Evolutionary conservation across 2,329 filamentous ascomycete genomes (phyloP).

Genomic region (Trichoderma sp.): DNA sequence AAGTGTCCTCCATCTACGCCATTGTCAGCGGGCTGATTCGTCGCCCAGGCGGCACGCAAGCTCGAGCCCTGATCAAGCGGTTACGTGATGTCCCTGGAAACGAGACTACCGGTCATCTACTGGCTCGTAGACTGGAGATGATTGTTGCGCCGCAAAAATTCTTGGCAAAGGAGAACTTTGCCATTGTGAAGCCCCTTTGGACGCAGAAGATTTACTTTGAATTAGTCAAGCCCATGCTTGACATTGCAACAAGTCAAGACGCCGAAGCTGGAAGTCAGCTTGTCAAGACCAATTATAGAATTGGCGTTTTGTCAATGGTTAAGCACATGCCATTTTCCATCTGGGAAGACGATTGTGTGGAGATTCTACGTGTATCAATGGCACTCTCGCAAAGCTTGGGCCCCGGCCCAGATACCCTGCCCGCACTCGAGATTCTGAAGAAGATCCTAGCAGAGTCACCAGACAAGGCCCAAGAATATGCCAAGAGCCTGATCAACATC

Average conservation of each 20-base stretch:
- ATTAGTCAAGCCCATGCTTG: constrained; percentile 48
- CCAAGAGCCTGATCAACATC: constrained; percentile 51
- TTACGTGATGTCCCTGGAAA: constrained; percentile 40
- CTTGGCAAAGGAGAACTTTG: constrained; percentile 45
- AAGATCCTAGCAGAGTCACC: constrained; percentile 50
- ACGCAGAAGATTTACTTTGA: constrained; percentile 52
- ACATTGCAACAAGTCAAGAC: constrained; percentile 39
- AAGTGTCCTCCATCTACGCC: constrained; percentile 38
- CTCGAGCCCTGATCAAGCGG: constrained; percentile 37
- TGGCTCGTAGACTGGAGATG: constrained; percentile 46
- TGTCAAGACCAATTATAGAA: constrained; percentile 44
- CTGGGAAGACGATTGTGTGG: constrained; percentile 53
- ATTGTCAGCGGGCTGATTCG: constrained; percentile 42
- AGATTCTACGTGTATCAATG: constrained; percentile 52
- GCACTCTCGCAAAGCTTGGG: constrained; percentile 46
- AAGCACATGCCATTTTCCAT: constrained; percentile 52
- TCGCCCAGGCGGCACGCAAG: constrained; percentile 40
- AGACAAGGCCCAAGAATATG: constrained; percentile 48
- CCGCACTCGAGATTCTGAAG: constrained; percentile 51
- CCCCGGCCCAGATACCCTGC: constrained; percentile 46
- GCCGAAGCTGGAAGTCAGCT: constrained; percentile 32
- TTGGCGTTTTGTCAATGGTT: constrained; percentile 51
- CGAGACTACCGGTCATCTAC: constrained; percentile 38
- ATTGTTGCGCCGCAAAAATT: constrained; percentile 44
- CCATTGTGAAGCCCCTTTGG: constrained; percentile 48